Evolutionary conservation across 1,284 basidiomycete genomes (phyloP).

Genomic region (Gomphus bonarii): DNA sequence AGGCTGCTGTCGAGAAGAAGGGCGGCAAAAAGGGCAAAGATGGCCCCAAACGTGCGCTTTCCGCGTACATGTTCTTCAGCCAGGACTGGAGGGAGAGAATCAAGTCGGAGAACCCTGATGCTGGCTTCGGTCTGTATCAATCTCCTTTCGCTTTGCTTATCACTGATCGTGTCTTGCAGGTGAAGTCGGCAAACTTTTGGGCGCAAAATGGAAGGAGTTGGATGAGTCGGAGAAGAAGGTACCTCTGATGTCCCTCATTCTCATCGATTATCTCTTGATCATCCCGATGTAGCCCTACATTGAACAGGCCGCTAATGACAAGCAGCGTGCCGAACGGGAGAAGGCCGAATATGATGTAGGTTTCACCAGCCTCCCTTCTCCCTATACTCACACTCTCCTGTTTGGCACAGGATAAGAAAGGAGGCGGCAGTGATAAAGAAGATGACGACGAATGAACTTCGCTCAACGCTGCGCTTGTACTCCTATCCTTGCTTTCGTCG

Average conservation of each 20-base stretch:
- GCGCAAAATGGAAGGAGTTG: conserved; percentile 86
- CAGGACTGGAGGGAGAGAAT: conserved; percentile 93
- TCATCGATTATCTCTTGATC: conserved; percentile 4
- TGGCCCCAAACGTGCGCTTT: conserved; percentile 83
- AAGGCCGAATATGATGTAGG: conserved; percentile 67
- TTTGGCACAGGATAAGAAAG: conserved; percentile 34
- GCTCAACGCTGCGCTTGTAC: not conserved
- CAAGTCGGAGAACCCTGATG: conserved; percentile 92
- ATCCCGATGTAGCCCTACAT: conserved; percentile 67
- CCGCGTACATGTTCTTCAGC: conserved; percentile 98
- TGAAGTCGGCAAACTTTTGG: conserved; percentile 80
- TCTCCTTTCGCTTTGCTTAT: conserved; percentile 11
- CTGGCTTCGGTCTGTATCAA: conserved; percentile 67
- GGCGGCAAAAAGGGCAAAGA: conserved; percentile 72
- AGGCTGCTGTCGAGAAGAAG: conserved; percentile 55
- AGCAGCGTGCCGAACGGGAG: conserved; percentile 73
- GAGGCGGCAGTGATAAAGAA: conserved; percentile 44
- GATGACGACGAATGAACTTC: conserved; percentile 36
- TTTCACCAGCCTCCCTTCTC: conserved; percentile 14
- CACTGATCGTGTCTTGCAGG: conserved; percentile 24
- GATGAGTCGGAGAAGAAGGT: conserved; percentile 81
- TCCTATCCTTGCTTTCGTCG: not conserved
- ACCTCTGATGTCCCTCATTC: conserved; percentile 11
- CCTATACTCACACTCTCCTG: not conserved
- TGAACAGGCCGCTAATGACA: conserved; percentile 81